phyloP scores from a whole-genome alignment of 2,329 filamentous ascomycete species.

The Cercospora nicotianae region DNA sequence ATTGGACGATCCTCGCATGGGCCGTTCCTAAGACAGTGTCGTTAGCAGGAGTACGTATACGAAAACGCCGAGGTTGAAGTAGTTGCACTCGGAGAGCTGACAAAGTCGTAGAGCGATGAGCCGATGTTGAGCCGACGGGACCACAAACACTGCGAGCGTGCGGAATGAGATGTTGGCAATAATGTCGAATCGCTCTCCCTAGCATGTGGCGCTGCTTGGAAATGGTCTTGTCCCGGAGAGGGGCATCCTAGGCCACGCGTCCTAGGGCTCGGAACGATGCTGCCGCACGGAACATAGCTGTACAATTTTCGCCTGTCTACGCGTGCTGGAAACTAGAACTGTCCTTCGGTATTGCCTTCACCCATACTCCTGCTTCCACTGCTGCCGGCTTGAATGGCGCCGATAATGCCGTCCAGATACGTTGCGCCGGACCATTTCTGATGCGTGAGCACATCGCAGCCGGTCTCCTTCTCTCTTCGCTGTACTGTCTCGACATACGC shows the following conservation, averaged over 20 bases:
- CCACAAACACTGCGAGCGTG: not conserved
- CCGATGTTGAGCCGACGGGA: slow-evolving; percentile 3
- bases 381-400: slow-evolving; percentile 87
- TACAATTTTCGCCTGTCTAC: slow-evolving; percentile 1
- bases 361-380: slow-evolving; percentile 91
- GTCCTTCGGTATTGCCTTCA: slow-evolving; percentile 80
- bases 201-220: not conserved
- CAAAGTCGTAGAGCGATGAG: not conserved
- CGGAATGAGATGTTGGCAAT: not conserved
- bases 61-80: not conserved
- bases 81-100: not conserved
- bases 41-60: not conserved
- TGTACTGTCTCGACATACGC: slow-evolving; percentile 97
- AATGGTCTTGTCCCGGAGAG: not conserved
- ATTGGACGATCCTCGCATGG: not conserved
- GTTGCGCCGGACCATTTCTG: slow-evolving; percentile 79
- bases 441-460: slow-evolving; percentile 89
- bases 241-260: not conserved
- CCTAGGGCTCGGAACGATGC: not conserved
- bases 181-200: not conserved
- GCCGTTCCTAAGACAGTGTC: not conserved
- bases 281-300: not conserved
- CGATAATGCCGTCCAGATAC: slow-evolving; percentile 86
- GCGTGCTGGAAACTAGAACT: slow-evolving; percentile 37
- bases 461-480: slow-evolving; percentile 81